Percentiles rank a stretch among this genome's conserved stretches.
Conservation (phyloP, 2,329 filamentous ascomycete genomes). For the Incumbomyces lentus region DNA sequence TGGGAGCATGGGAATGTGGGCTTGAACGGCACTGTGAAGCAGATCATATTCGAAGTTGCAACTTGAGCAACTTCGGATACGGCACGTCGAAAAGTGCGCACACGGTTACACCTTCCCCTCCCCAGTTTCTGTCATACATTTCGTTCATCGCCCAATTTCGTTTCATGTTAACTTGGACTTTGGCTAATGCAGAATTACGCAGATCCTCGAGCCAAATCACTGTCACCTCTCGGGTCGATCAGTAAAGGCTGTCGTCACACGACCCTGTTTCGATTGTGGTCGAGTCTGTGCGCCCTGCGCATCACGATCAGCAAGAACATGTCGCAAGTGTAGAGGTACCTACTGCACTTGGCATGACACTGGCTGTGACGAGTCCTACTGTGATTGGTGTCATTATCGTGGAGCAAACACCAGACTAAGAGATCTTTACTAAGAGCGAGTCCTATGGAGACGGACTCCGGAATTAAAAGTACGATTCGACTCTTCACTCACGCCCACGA, state of each 20-base stretch:
- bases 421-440: background rate
- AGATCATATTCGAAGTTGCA: background rate
- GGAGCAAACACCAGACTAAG: background rate
- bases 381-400: background rate
- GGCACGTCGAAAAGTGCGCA: background rate
- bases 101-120: background rate
- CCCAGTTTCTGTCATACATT: background rate
- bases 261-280: background rate
- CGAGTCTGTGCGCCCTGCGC: background rate
- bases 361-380: background rate
- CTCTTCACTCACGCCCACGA: no score
- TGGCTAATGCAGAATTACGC: background rate
- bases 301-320: background rate
- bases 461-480: no score
- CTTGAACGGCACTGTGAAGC: conserved; percentile 28
- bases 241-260: background rate
- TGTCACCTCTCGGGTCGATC: background rate
- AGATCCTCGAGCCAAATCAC: background rate
- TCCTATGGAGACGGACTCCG: no score
- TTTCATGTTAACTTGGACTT: background rate
- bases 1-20: conserved; percentile 50
- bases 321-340: background rate
- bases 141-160: background rate
- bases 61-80: background rate
- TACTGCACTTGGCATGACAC: background rate